A percentile compares a stretch with the other conserved stretches of the same genome.
phyloP scores from a whole-genome alignment of 2,329 filamentous ascomycete species.

The Paecilomyces sp. region DNA sequence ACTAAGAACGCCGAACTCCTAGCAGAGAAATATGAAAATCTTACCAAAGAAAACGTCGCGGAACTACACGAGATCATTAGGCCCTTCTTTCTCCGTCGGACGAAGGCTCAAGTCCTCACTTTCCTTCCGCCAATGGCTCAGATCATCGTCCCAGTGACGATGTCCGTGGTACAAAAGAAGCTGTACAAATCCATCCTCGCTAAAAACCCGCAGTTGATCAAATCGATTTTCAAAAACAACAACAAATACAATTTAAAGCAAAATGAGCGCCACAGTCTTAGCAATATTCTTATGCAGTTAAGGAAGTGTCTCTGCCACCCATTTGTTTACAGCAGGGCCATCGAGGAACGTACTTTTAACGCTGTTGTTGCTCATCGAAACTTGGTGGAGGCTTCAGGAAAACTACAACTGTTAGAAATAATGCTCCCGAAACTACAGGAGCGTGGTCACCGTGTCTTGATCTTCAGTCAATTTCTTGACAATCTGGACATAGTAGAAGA shows the following conservation, averaged over 20 bases:
- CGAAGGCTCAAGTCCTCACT: constrained; percentile 82
- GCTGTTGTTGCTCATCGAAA: constrained; percentile 63
- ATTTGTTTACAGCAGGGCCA: constrained; percentile 83
- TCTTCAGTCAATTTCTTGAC: constrained; percentile 90
- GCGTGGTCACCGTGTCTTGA: constrained; percentile 79
- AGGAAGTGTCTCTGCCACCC: constrained; percentile 93
- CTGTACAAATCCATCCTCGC: constrained; percentile 89
- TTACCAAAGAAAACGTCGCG: constrained; percentile 74
- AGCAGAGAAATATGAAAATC: constrained; percentile 67
- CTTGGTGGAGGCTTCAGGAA: constrained; percentile 83
- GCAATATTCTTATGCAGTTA: constrained; percentile 92
- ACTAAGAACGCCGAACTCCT: constrained; percentile 62
- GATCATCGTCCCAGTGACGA: constrained; percentile 91
- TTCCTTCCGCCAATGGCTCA: constrained; percentile 91
- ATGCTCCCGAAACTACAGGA: constrained; percentile 83
- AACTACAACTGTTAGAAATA: constrained; percentile 73
- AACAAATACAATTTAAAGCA: constrained; percentile 52
- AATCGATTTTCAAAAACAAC: constrained; percentile 67
- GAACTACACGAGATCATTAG: constrained; percentile 78
- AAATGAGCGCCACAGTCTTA: constrained; percentile 70
- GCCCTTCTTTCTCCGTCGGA: constrained; percentile 64
- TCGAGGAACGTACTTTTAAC: constrained; percentile 71
- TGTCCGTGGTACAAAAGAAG: constrained; percentile 89
- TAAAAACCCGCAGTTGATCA: constrained; percentile 83
- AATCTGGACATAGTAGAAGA: constrained; percentile 90